Evolutionary conservation across 202 grass and related monocot genomes (phyloP), one percentile per base, ranked within the genome.

Genomic region (Zoysia matrella): DNA sequence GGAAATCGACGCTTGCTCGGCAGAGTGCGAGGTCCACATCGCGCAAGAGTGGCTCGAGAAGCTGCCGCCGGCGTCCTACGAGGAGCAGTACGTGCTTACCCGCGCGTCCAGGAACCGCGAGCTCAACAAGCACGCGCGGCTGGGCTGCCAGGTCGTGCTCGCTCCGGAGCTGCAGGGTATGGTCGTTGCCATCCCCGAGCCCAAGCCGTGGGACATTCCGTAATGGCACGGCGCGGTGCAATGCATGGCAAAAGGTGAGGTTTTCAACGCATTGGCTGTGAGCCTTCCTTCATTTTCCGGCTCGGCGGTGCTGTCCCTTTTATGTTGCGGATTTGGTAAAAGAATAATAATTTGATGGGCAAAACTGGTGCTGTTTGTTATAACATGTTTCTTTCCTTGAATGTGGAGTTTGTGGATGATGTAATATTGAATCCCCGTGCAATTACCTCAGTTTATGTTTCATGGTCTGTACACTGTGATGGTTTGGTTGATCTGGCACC

Each of bases 31-130:
- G 89, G 96, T 99, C 58, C 96, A 95, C 81, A 89, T 99, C 87
- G 91, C 93, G 64, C 95, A 98, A 84, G 92, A 98, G 84, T 98
- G 95, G 95, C 95, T 98, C 49, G 89, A 98, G 4, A 98, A 98
- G 86, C 81, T 95, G 52, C 95, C 95, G 6, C 85, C 90, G 11
- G 39, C 88, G 8, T 91, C 92, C 82, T 93, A 95, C 64, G 91
- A 96, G 67, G 93, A 99, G 80, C 81, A 77, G 5, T 94, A 94
- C 67, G 84, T 99, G 69, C 91, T 99, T 81, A 96, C 91, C 10
- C 91, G 91, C 61, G 51, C 73, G 49, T 91, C 93, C 36, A 85
- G 93, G 80, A 95, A 95, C 73, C 87, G 93, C 1, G 80, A 89
- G 82, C 87, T 95, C 69, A 99, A 99, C 91, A 94, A 92, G 81